These are phyloP conservation scores for Melanogaster broomeanus DNA, from an alignment of 768 basidiomycete species.

Conservation along the genomic window DNA sequence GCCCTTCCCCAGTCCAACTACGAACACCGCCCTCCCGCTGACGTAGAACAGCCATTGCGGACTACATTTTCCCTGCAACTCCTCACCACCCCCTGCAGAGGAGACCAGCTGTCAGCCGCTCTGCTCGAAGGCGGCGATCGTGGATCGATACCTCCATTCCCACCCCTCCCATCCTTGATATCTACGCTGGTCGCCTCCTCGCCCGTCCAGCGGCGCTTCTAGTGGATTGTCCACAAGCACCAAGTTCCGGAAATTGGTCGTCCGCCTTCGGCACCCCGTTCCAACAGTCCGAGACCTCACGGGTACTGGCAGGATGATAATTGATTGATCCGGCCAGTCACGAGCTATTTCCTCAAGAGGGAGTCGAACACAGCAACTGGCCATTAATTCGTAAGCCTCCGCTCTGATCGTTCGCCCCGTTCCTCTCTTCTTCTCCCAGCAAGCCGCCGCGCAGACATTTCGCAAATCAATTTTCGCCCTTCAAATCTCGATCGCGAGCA, in stretches of 20 bases:
- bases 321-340: slow-evolving; percentile 1
- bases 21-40: neutral
- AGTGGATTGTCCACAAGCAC: neutral
- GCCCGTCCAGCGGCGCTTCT: neutral
- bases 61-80: neutral
- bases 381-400: too few relatives aligned
- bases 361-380: too few relatives aligned
- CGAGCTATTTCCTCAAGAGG: neutral
- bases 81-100: neutral
- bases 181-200: slow-evolving; percentile 3
- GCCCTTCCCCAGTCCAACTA: neutral
- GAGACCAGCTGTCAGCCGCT: neutral
- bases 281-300: neutral
- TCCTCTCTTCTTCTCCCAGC: too few relatives aligned
- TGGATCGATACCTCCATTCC: neutral
- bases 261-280: slow-evolving; percentile 4
- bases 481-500: too few relatives aligned
- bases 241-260: slow-evolving; percentile 5
- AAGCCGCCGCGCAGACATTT: too few relatives aligned
- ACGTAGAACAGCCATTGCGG: neutral
- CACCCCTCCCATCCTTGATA: too few relatives aligned
- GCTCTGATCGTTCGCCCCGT: too few relatives aligned
- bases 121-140: neutral
- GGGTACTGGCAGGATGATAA: slow-evolving; percentile 1
- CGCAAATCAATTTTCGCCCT: too few relatives aligned